Conservation (phyloP, 139 green algal species). For the Chlamydomonas sp. region DNA sequence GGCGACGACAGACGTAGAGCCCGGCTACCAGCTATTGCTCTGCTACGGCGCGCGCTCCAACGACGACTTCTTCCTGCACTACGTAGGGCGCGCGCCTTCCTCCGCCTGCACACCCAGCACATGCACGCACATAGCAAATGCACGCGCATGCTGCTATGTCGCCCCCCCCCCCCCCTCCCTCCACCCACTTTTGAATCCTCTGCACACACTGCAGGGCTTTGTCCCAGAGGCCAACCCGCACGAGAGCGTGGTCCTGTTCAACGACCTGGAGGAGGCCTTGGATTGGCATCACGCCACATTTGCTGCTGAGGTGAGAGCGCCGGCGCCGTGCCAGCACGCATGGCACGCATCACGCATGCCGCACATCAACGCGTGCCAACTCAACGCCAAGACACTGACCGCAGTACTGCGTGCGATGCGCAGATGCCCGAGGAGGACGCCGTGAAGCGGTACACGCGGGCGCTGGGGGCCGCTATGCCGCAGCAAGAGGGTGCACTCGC, state of each 20-base stretch:
- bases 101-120: neutral
- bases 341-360: too few relatives aligned
- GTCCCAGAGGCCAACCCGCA: conserved; percentile 30
- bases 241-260: conserved; percentile 33
- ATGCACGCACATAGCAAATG: too few relatives aligned
- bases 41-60: conserved; percentile 73
- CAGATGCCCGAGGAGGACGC: neutral
- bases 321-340: too few relatives aligned
- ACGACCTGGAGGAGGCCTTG: conserved; percentile 28
- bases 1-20: conserved; percentile 30
- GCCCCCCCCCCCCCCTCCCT: too few relatives aligned
- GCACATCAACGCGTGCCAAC: too few relatives aligned
- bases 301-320: too few relatives aligned
- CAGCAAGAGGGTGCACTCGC: too few relatives aligned
- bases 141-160: too few relatives aligned
- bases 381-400: neutral
- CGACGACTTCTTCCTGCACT: conserved; percentile 70
- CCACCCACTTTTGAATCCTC: too few relatives aligned
- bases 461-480: conserved; percentile 1
- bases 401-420: conserved; percentile 16
- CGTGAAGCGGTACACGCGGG: neutral
- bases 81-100: too few relatives aligned
- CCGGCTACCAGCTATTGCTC: conserved; percentile 43
- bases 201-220: too few relatives aligned
- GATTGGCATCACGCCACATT: conserved; percentile 34